A percentile compares a stretch with the other conserved stretches of the same genome.
Evolutionary conservation across 148 eudicot genomes (phyloP).

Genomic region (Amaranthus hypochondriacus): DNA sequence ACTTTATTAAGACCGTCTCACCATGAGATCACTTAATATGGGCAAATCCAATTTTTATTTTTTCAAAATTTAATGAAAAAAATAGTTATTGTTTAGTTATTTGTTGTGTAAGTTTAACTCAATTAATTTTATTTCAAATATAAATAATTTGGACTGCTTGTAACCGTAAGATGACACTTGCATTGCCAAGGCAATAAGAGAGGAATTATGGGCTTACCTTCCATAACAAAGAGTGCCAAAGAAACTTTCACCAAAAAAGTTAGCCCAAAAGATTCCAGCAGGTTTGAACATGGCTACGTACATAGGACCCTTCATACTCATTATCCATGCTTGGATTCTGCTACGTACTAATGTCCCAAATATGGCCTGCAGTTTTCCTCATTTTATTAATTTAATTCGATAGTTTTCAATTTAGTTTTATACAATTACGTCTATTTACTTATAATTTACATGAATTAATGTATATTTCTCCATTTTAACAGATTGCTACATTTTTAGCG

Average conservation of each 20-base stretch:
- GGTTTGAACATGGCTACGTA: constrained; percentile 74
- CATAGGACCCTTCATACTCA: constrained; percentile 50
- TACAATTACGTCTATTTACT: neutral
- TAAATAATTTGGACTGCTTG: no score
- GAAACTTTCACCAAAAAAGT: constrained; percentile 47
- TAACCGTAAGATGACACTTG: no score
- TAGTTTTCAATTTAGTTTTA: neutral
- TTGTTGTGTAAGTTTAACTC: no score
- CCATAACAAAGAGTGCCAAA: constrained; percentile 77
- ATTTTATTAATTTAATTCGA: neutral
- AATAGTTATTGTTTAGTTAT: no score
- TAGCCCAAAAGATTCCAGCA: constrained; percentile 62
- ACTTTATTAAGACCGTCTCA: no score
- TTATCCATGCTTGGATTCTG: constrained; percentile 65
- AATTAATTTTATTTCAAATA: no score
- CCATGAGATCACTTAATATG: no score
- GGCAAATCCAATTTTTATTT: no score
- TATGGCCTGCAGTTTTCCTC: constrained; percentile 44
- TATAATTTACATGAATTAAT: neutral
- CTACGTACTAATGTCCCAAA: constrained; percentile 67
- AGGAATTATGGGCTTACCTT: constrained; percentile 33
- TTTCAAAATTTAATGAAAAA: no score
- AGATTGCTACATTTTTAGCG: no score
- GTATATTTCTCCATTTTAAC: neutral
- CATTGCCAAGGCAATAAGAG: no score